These are phyloP conservation scores for Rugiboletus extremiorientalis DNA, from an alignment of 1,284 basidiomycete species.

Conservation along the genomic window DNA sequence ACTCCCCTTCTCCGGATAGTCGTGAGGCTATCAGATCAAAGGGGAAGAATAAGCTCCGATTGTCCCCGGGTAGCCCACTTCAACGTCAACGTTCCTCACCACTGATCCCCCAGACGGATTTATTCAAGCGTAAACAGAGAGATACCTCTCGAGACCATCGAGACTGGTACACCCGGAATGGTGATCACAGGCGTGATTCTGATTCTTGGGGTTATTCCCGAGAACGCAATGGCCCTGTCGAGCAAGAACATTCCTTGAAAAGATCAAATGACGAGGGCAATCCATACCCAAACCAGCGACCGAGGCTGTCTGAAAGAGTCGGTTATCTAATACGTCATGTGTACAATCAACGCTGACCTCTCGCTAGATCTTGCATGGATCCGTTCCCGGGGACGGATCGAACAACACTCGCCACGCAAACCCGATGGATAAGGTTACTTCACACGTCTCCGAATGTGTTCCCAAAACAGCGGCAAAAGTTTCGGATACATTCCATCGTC, in stretches of 20 bases:
- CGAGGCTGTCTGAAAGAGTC: constrained; percentile 29
- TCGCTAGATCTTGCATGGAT: constrained; percentile 12
- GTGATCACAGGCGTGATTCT: constrained; percentile 29
- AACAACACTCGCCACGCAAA: constrained; percentile 5
- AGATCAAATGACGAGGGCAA: constrained; percentile 28
- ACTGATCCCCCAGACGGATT: constrained; percentile 31
- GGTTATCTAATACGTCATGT: constrained; percentile 7
- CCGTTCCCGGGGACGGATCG: constrained; percentile 6
- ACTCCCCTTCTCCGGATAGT: constrained; percentile 15
- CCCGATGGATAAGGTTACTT: constrained; percentile 7
- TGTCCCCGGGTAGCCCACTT: constrained; percentile 22
- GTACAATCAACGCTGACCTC: constrained; percentile 14
- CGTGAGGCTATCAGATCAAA: constrained; percentile 22
- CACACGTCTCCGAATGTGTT: constrained; percentile 1
- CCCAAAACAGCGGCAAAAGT: constrained; percentile 10
- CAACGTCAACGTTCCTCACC: constrained; percentile 31
- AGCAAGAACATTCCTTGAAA: constrained; percentile 26
- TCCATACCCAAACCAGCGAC: constrained; percentile 31
- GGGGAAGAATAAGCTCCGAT: constrained; percentile 22
- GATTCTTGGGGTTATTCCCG: constrained; percentile 26
- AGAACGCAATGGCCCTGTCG: constrained; percentile 19
- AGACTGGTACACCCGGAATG: constrained; percentile 18
- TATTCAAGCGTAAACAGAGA: constrained; percentile 32
- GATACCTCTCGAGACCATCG: constrained; percentile 24
- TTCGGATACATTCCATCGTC: constrained; percentile 32